Evolutionary conservation across 2,329 filamentous ascomycete species (phyloP), one percentile per base, ranked within the genome.

Genomic region (Stagonosporopsis vannaccii): DNA sequence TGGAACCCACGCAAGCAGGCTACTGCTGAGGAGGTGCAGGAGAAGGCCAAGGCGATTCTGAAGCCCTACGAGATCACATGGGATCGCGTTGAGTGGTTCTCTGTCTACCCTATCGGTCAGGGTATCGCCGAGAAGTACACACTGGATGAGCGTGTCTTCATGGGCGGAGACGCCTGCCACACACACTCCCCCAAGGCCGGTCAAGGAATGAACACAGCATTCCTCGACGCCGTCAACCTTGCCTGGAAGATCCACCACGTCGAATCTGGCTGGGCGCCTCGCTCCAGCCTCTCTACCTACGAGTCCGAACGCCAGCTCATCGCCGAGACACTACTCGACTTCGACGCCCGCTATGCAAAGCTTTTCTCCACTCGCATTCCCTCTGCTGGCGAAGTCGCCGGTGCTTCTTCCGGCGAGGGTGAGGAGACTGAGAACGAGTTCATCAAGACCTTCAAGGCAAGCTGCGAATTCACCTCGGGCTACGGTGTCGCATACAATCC

Each of bases 171-270:
- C 70, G 83, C 81, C 60, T 87, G 85, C 75, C 85, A 88, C 72
- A 88, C 85, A 2, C 85, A 88, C 72, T 71, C 79, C 51, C 85
- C 85, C 51, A 88, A 88, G 74, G 85, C 85, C 13, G 85, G 85
- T 15, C 85, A 88, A 67, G 85, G 85, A 54, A 87, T 85, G 83
- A 85, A 85, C 77, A 85, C 84, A 61, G 81, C 85, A 20, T 84
- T 84, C 76, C 75, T 83, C 43, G 81, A 83, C 67, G 92, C 92
- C 0, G 85, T 92, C 58, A 98, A 97, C 75, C 82, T 98, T 36
- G 93, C 93, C 7, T 98, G 93, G 93, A 98, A 98, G 80, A 90
- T 97, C 47, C 93, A 97, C 72, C 87, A 90, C 32, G 94, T 97
- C 9, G 92, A 97, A 73, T 83, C 84, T 23, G 92, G 92, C 12